A percentile compares a stretch with the other conserved stretches of the same genome.
Evolutionary conservation across 2,329 filamentous ascomycete species (phyloP).

Genomic region (Colletotrichum sp.): DNA sequence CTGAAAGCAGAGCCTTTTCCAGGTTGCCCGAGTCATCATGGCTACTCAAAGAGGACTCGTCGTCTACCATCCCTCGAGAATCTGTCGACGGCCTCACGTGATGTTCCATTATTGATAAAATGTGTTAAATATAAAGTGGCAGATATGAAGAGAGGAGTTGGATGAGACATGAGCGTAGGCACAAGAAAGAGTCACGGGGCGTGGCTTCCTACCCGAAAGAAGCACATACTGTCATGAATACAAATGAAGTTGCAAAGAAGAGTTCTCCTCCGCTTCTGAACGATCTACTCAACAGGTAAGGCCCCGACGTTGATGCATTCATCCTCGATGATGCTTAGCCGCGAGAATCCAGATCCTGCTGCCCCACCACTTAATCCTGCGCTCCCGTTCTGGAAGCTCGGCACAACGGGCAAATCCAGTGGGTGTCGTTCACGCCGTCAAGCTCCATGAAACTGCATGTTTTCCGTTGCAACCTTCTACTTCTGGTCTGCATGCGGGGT

Average conservation of each 20-base stretch:
- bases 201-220: no score
- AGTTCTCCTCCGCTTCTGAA: no score
- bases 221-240: no score
- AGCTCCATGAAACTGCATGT: not conserved
- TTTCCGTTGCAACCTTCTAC: not conserved
- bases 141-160: no score
- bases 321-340: not conserved
- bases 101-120: no score
- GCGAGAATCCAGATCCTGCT: not conserved
- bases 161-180: no score
- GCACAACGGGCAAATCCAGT: not conserved
- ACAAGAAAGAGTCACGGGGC: no score
- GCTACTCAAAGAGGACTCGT: not conserved
- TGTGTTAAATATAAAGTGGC: no score
- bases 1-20: not conserved
- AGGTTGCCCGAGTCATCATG: not conserved
- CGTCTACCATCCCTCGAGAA: not conserved
- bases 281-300: no score
- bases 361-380: not conserved
- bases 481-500: not conserved
- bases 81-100: not conserved
- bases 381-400: not conserved
- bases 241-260: no score
- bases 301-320: no score
- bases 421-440: not conserved